A percentile compares a stretch with the other conserved stretches of the same genome.
These are phyloP conservation scores for Microcera coccophila DNA, from an alignment of 2,329 filamentous ascomycete genomes.

Conservation along the genomic window DNA sequence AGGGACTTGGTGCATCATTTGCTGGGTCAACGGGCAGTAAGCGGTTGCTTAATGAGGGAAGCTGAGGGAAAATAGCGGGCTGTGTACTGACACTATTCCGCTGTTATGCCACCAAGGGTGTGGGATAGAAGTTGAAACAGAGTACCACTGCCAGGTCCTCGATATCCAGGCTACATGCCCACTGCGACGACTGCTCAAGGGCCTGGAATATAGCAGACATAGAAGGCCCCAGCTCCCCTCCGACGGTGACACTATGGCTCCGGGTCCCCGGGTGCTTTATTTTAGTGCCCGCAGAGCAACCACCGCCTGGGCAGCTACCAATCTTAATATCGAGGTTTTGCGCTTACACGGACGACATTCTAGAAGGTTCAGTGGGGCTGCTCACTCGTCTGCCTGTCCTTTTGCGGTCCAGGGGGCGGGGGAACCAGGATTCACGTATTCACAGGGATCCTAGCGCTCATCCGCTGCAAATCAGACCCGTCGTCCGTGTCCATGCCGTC, in stretches of 20 bases:
- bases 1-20: constrained; percentile 18
- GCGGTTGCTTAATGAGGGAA: too few relatives aligned
- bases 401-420: not conserved
- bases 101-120: too few relatives aligned
- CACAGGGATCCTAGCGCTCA: not conserved
- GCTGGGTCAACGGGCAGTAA: constrained; percentile 9
- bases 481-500: not conserved
- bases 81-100: too few relatives aligned
- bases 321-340: constrained; percentile 32
- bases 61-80: not conserved
- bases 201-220: not conserved
- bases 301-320: constrained; percentile 13
- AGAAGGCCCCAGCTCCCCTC: not conserved
- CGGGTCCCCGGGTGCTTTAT: not conserved
- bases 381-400: constrained; percentile 4
- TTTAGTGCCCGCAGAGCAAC: constrained; percentile 2
- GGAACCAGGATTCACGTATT: not conserved
- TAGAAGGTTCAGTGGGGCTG: constrained; percentile 45
- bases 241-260: not conserved
- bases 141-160: too few relatives aligned
- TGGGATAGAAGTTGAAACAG: too few relatives aligned
- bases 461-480: not conserved
- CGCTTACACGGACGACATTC: constrained; percentile 36
- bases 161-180: too few relatives aligned
- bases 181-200: too few relatives aligned